Base-by-base conservation (phyloP, 129 eudicot genomes). In the Deinandra increscens region DNA sequence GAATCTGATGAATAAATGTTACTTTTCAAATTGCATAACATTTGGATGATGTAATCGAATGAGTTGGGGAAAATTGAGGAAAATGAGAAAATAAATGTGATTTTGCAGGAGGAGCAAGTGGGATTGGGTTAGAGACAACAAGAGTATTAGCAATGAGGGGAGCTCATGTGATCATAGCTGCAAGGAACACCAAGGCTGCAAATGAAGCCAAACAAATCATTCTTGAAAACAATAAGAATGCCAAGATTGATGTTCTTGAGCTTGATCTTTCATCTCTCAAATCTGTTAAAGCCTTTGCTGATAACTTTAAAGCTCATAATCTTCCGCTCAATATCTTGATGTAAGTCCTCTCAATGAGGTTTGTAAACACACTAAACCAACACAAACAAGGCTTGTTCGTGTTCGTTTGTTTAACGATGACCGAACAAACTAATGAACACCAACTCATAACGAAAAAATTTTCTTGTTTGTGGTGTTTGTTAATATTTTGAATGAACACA, bases 111-210 rank as follows among this genome's bases (percentile, higher is more conserved):
- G 98, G 95, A 56, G 95, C 98, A 58, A 85, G 92, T 71, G 98
- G 98, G 19, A 93, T 93, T 71, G 98, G 98, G n/a, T 55, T 86
- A 59, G 98, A 93, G 77, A 93, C 98, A 4, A 71, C 95, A 83
- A 84, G 95, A 80, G 95, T 89, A 4, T 78, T 93, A 63, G 95
- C 98, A 9, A 65, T 81, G 23, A 74, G 98, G 69, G 81, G 81
- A 26, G 96, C 91, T n/a, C 98, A 83, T 73, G 98, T 93, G 31
- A 75, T 89, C 38, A 93, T 93, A 19, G 98, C 80, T 23, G 90
- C 95, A 75, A 89, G 98, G 67, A 92, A 92, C 64, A 67, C 72
- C 29, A 85, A 84, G 39, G 88, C 96, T 50, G 98, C 95, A 50
- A 86, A 89, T 71, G 81, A 86, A 78, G 96, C 95, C 10, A 92